A percentile compares a stretch with the other conserved stretches of the same genome.
Evolutionary conservation across 1,284 basidiomycete species (phyloP).

Genomic region (Prillingera fragicola): DNA sequence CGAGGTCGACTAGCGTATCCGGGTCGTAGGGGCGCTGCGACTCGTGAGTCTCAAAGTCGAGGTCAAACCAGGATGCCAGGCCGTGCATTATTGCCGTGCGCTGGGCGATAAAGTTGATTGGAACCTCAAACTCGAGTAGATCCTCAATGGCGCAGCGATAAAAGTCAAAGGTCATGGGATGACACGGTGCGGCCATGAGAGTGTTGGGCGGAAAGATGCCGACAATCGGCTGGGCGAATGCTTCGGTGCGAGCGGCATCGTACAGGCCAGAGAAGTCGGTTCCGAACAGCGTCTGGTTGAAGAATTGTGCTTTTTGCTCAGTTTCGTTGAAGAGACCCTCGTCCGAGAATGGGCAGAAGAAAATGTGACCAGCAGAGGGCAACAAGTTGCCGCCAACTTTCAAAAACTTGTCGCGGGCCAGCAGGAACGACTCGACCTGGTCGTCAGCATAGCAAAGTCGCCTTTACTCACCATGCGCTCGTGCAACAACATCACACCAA

Average conservation of each 20-base stretch:
- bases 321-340: conserved; percentile 51
- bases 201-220: conserved; percentile 47
- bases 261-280: conserved; percentile 45
- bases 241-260: conserved; percentile 38
- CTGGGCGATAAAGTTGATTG: conserved; percentile 40
- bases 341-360: conserved; percentile 51
- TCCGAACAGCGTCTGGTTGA: conserved; percentile 46
- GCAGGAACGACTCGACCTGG: conserved; percentile 50
- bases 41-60: conserved; percentile 35
- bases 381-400: conserved; percentile 51
- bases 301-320: conserved; percentile 49
- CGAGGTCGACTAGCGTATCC: conserved; percentile 7
- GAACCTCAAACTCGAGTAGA: conserved; percentile 43
- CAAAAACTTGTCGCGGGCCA: conserved; percentile 50
- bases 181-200: conserved; percentile 34
- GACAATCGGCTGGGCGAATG: conserved; percentile 48
- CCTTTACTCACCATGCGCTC: conserved; percentile 51
- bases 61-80: conserved; percentile 48
- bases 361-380: conserved; percentile 50
- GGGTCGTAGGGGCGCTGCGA: conserved; percentile 2
- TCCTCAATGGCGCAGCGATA: conserved; percentile 41
- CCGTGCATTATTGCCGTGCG: conserved; percentile 46
- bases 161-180: conserved; percentile 46
- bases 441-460: not conserved
- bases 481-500: conserved; percentile 52